Evolutionary conservation across 768 basidiomycete genomes (phyloP).

Genomic region (Podaxis sp.): DNA sequence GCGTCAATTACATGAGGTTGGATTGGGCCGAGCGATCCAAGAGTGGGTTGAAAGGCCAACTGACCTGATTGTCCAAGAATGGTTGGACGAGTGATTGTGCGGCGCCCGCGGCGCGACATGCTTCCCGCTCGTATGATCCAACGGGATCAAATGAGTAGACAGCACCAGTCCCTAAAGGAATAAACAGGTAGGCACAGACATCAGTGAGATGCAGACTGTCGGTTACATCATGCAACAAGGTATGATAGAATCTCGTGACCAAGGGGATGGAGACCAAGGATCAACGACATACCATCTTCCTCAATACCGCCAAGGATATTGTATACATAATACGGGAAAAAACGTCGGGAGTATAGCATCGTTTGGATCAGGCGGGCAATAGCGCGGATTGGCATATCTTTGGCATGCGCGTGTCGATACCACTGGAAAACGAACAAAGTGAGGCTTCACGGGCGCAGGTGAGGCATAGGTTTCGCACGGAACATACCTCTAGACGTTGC

Average conservation of each 20-base stretch:
- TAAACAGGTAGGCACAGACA: constrained; percentile 20
- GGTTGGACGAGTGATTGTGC: constrained; percentile 95
- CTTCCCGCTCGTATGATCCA: constrained; percentile 96
- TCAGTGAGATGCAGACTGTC: constrained; percentile 17
- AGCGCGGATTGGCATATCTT: constrained; percentile 94
- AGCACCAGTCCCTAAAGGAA: constrained; percentile 78
- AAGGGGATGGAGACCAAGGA: constrained; percentile 19
- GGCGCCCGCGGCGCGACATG: constrained; percentile 94
- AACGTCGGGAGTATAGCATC: constrained; percentile 93
- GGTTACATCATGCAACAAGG: not conserved
- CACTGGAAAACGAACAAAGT: constrained; percentile 52
- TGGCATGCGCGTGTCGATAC: constrained; percentile 96
- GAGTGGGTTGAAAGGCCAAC: constrained; percentile 31
- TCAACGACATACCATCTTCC: constrained; percentile 76
- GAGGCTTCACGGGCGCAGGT: constrained; percentile 5
- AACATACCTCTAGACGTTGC: constrained; percentile 88
- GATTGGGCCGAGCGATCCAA: constrained; percentile 20
- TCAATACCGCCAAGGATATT: constrained; percentile 96
- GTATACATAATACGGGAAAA: constrained; percentile 99
- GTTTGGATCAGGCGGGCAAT: constrained; percentile 99
- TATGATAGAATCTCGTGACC: constrained; percentile 10
- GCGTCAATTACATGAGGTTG: constrained; percentile 7
- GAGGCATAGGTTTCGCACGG: constrained; percentile 1
- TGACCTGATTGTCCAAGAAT: constrained; percentile 97
- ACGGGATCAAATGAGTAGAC: constrained; percentile 99